A percentile compares a stretch with the other conserved stretches of the same genome.
These are phyloP conservation scores for Lyophyllum semitale DNA, from an alignment of 768 basidiomycete species.

Conservation along the genomic window DNA sequence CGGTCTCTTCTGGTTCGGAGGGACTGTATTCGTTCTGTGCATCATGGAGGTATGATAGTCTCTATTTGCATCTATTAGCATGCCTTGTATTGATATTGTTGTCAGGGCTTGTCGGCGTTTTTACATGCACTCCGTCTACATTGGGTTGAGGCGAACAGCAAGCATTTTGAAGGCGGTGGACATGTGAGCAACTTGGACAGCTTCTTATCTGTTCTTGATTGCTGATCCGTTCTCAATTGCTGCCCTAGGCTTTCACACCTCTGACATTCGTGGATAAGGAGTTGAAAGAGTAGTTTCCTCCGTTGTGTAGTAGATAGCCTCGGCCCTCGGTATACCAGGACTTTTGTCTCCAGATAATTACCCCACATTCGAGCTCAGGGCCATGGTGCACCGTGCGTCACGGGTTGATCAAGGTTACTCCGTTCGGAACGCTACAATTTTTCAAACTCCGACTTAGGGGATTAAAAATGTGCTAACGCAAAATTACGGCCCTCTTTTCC, in stretches of 20 bases:
- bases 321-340: not conserved
- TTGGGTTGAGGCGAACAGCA: slow-evolving; percentile 98
- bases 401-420: slow-evolving; percentile 19
- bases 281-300: slow-evolving; percentile 31
- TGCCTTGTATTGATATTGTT: slow-evolving; percentile 16
- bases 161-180: slow-evolving; percentile 90
- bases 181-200: slow-evolving; percentile 51
- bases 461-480: slow-evolving; percentile 31
- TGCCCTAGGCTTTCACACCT: slow-evolving; percentile 48
- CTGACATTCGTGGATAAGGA: slow-evolving; percentile 48
- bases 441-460: slow-evolving; percentile 40
- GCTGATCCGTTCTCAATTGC: slow-evolving; percentile 13
- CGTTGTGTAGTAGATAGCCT: not conserved
- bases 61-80: slow-evolving; percentile 15
- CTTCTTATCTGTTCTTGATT: slow-evolving; percentile 21
- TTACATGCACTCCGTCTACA: slow-evolving; percentile 94
- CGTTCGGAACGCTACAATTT: slow-evolving; percentile 30
- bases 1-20: slow-evolving; percentile 72
- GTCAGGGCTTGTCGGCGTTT: slow-evolving; percentile 90
- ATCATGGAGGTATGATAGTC: slow-evolving; percentile 87
- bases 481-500: slow-evolving; percentile 28
- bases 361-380: slow-evolving; percentile 20
- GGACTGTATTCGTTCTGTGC: slow-evolving; percentile 82
- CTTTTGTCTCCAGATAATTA: no score
- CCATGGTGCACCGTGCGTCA: slow-evolving; percentile 18